Conservation (phyloP, 2,329 filamentous ascomycete genomes). For the Talaromyces rugulosus region DNA sequence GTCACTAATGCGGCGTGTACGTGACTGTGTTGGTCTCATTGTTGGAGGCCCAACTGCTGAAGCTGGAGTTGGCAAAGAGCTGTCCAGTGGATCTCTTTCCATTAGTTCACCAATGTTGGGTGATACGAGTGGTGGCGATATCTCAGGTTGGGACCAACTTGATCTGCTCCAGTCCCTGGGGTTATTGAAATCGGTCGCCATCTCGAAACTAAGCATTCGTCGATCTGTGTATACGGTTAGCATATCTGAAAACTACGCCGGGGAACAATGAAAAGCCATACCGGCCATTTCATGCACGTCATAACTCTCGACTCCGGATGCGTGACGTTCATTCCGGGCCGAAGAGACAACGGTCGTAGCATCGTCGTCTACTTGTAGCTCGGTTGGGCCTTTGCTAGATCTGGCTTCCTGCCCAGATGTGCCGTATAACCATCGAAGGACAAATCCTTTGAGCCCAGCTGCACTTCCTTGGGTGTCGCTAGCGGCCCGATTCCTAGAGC, state of each 20-base stretch:
- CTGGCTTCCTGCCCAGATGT: slow-evolving; percentile 4
- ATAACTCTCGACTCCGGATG: slow-evolving; percentile 8
- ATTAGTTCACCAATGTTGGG: slow-evolving; percentile 10
- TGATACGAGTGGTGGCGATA: slow-evolving; percentile 7
- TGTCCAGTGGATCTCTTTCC: not conserved
- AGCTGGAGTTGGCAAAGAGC: not conserved
- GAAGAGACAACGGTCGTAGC: slow-evolving; percentile 7
- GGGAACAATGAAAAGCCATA: not conserved
- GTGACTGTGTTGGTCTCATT: not conserved
- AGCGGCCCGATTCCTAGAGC: not conserved
- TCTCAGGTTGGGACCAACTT: slow-evolving; percentile 7
- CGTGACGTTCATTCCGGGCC: slow-evolving; percentile 3
- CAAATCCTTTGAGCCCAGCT: slow-evolving; percentile 6
- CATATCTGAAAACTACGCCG: not conserved
- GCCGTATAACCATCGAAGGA: slow-evolving; percentile 10
- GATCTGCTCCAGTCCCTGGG: slow-evolving; percentile 1
- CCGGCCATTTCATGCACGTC: slow-evolving; percentile 10
- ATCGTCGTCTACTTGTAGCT: slow-evolving; percentile 2
- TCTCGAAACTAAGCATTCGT: slow-evolving; percentile 1
- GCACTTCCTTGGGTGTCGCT: slow-evolving; percentile 8
- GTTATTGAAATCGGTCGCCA: not conserved
- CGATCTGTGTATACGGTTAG: not conserved
- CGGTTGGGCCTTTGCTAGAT: slow-evolving; percentile 1
- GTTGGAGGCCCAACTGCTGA: not conserved
- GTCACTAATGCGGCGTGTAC: slow-evolving; percentile 2